Evolutionary conservation across 768 basidiomycete species (phyloP), one percentile per base, ranked within the genome.

Genomic region (Russula sp.): DNA sequence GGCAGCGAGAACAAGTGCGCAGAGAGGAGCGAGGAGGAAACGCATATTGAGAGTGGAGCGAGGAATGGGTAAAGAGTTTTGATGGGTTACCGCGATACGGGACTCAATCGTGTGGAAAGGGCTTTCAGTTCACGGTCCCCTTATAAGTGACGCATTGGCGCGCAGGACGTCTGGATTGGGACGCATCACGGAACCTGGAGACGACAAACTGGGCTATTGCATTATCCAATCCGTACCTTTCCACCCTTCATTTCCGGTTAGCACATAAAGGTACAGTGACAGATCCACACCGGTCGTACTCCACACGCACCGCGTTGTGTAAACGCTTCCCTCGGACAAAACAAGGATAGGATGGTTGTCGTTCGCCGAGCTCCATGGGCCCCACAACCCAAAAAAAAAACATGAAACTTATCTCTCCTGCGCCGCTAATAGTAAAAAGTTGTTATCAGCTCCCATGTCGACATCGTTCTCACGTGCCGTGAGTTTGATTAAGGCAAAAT

Each of bases 221-320:
- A 32, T 42, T 43, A 41, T 6, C 39, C 25, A 48, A 42, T 41
- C 9, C 16, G 54, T 41, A 13, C 60, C 53, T 34, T 49, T 25
- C 42, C 42, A 42, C 34, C 32, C 32, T 55, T 55, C 59, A 60
- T 49, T 53, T 61, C 18, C 34, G 54, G 60, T 36, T 61, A 61
- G 60, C 11, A 14, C 39, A 18, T 11, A 36, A 29, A 29, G n/a
- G 42, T 25, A 43, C 32, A 1, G 42, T 43, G 39, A 43, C 41
- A 35, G 34, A 6, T 48, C 49, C 41, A 42, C 41, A 6, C 25
- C 41, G 11, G 0, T n/a, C 13, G 25, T 29, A n/a, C 25, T 29
- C 18, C 36, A 29, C 38, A 38, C 50, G n/a, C 10, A 9, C 41
- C 41, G 8, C 38, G 8, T n/a, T 32, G 32, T 41, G 38, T 51